A percentile compares a stretch with the other conserved stretches of the same genome.
Evolutionary conservation across 192 early-diverging fungal species (phyloP).

Genomic region (Lunasporangiospora selenospora): DNA sequence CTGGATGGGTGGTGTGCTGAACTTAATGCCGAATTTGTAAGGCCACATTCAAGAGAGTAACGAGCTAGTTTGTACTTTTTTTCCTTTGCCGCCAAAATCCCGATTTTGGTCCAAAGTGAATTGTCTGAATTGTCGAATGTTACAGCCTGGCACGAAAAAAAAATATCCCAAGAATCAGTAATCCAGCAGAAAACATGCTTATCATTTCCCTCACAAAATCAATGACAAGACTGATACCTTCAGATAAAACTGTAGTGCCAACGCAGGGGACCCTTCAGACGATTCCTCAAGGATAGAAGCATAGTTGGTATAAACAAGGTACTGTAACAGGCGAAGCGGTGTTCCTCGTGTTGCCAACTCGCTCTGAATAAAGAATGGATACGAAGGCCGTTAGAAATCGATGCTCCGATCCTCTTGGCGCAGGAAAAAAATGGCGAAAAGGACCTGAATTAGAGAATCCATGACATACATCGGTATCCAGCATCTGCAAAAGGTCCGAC

Average conservation of each 20-base stretch:
- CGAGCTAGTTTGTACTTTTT: slow-evolving; percentile 34
- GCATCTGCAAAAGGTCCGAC: slow-evolving; percentile 49
- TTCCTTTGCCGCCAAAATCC: slow-evolving; percentile 30
- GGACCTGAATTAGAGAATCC: neutral
- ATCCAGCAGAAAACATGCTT: too few relatives aligned
- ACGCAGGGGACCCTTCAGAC: slow-evolving; percentile 19
- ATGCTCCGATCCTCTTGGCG: too few relatives aligned
- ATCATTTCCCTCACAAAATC: too few relatives aligned
- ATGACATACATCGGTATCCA: slow-evolving; percentile 33
- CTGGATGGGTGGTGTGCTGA: neutral
- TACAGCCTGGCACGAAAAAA: slow-evolving; percentile 6
- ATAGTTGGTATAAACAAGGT: slow-evolving; percentile 59
- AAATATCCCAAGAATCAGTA: neutral
- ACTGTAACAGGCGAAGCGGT: slow-evolving; percentile 52
- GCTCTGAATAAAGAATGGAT: too few relatives aligned
- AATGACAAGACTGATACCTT: slow-evolving; percentile 29
- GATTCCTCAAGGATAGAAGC: slow-evolving; percentile 52
- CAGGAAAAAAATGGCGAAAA: too few relatives aligned
- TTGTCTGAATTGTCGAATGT: slow-evolving; percentile 38
- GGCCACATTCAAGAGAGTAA: slow-evolving; percentile 30
- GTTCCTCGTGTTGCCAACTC: slow-evolving; percentile 35
- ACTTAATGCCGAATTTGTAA: neutral
- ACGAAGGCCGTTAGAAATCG: too few relatives aligned
- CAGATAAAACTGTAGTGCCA: slow-evolving; percentile 51
- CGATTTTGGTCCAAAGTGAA: slow-evolving; percentile 36